A percentile compares a stretch with the other conserved stretches of the same genome.
phyloP scores from a whole-genome alignment of 73 alveolate genomes.

The Paramecium sonneborni region DNA sequence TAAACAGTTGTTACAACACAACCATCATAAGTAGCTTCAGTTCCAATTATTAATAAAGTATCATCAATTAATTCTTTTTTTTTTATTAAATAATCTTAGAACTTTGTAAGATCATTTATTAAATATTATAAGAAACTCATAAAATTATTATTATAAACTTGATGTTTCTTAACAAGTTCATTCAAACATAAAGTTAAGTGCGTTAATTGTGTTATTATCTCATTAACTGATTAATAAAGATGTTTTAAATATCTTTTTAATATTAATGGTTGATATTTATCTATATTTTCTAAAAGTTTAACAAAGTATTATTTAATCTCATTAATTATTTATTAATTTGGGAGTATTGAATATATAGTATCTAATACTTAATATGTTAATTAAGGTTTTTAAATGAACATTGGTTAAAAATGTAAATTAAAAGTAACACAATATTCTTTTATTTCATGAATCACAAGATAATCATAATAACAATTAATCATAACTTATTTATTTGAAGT shows the following conservation, averaged over 20 bases:
- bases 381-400: neutral
- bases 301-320: neutral
- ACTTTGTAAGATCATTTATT: neutral
- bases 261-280: neutral
- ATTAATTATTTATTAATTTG: neutral
- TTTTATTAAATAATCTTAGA: neutral
- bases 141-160: neutral
- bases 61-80: constrained; percentile 1
- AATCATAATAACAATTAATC: neutral
- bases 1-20: neutral
- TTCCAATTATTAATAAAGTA: neutral
- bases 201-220: neutral
- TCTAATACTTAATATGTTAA: neutral
- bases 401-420: neutral
- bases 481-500: neutral
- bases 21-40: constrained; percentile 32
- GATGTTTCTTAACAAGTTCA: neutral
- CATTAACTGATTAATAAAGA: neutral
- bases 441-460: neutral
- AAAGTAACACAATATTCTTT: neutral
- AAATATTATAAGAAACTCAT: neutral
- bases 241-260: neutral
- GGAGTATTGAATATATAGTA: neutral
- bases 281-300: neutral
- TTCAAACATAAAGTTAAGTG: neutral